Base-by-base conservation (phyloP, 352 stramenopile species). In the Phytopythium delawarense region DNA sequence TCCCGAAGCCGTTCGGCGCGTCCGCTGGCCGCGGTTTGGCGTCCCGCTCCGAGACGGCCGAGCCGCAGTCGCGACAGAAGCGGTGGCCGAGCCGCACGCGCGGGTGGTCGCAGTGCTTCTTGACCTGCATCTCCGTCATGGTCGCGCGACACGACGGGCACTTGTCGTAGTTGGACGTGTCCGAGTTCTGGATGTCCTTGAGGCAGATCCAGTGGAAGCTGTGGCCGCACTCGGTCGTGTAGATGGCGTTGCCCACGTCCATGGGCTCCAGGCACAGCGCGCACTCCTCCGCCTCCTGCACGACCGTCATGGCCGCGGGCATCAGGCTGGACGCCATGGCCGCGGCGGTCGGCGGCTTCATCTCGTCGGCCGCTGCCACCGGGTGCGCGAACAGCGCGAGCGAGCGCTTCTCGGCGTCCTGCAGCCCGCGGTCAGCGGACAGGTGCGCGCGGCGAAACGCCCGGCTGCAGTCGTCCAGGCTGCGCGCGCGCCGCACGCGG, bases 191-290 rank as follows among this genome's bases (percentile, higher is more conserved):
- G 46, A 93, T 94, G 20, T 90, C 84, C 58, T 94, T 92, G 1
- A 94, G 66, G 59, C 86, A 94, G 30, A 76, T 79, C 84, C 83
- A 94, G 60, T 94, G 86, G 73, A 94, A 94, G 61, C 79, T 91
- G 64, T 94, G 86, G 49, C 84, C 84, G 60, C 86, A 94, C 20
- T 79, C 78, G 8, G 86, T 94, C 42, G 86, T 94, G 59, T 87
- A 92, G 62, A 94, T 92, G 15, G 86, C 86, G 37, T 92, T 63
- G 44, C 86, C 86, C 12, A 87, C 78, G 46, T 91, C 80, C 80
- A 94, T 91, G 2, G 76, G 79, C 6, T 94, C 86, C 5, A 94
- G 66, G 49, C 86, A 94, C 59, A 94, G 91, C n/a, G 86, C 86
- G 48, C 86, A 94, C 61, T 94, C 86, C 18, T 93, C 86, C 0